A percentile compares a stretch with the other conserved stretches of the same genome.
Evolutionary conservation across 805 yeast genomes (phyloP).

Genomic region (Yamadazyma sp.): DNA sequence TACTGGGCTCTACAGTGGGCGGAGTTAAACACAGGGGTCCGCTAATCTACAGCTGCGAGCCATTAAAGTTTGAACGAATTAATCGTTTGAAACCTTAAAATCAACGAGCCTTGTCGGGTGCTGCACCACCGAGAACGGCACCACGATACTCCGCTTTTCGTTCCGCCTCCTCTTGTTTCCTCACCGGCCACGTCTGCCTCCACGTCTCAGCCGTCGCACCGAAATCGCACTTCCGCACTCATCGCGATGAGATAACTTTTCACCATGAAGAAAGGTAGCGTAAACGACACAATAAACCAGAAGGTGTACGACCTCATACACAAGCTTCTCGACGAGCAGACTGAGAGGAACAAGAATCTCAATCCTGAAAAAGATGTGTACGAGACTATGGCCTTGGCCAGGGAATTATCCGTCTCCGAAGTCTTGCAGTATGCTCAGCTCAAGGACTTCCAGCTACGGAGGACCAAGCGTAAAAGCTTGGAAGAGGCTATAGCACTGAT

Average conservation of each 20-base stretch:
- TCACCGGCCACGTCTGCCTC: too few relatives aligned
- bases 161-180: too few relatives aligned
- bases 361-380: slow-evolving; percentile 36
- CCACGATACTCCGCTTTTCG: too few relatives aligned
- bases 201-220: too few relatives aligned
- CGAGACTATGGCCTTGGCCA: slow-evolving; percentile 56
- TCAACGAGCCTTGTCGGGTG: too few relatives aligned
- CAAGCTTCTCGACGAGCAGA: slow-evolving; percentile 58
- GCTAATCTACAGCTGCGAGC: too few relatives aligned
- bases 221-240: slow-evolving; percentile 3
- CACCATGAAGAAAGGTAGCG: slow-evolving; percentile 8
- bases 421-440: slow-evolving; percentile 58
- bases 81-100: too few relatives aligned
- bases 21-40: too few relatives aligned
- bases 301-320: slow-evolving; percentile 57
- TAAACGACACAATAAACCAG: slow-evolving; percentile 29
- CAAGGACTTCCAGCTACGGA: slow-evolving; percentile 62
- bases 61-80: too few relatives aligned
- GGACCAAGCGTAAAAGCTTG: slow-evolving; percentile 66
- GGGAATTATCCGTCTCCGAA: slow-evolving; percentile 52
- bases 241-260: slow-evolving; percentile 5
- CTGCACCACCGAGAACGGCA: too few relatives aligned
- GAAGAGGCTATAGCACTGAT: slow-evolving; percentile 65
- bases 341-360: slow-evolving; percentile 40
- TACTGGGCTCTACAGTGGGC: too few relatives aligned